A percentile compares a stretch with the other conserved stretches of the same genome.
Evolutionary conservation across 805 yeast species (phyloP).

Genomic region (Phaffomyces opuntiae): DNA sequence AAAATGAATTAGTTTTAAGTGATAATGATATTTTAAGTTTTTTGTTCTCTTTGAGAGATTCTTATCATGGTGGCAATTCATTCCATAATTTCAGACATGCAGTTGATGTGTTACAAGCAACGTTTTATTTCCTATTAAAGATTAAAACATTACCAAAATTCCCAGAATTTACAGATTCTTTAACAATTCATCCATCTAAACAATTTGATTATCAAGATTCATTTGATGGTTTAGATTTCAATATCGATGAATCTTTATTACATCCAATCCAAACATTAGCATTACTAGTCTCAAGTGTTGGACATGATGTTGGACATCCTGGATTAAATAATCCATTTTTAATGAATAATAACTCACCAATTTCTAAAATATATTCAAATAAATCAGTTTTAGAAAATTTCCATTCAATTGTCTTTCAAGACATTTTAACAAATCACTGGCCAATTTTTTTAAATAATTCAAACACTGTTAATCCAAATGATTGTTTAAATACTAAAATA

Average conservation of each 20-base stretch:
- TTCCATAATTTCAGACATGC: slow-evolving; percentile 97
- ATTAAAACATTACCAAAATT: slow-evolving; percentile 21
- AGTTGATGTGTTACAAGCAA: slow-evolving; percentile 89
- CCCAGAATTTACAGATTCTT: slow-evolving; percentile 13
- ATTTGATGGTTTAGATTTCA: not conserved
- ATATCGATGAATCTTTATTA: slow-evolving; percentile 11
- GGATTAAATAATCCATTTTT: slow-evolving; percentile 84
- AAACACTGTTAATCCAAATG: slow-evolving; percentile 4
- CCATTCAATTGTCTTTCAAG: slow-evolving; percentile 62
- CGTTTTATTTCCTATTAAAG: slow-evolving; percentile 50
- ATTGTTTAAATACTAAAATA: slow-evolving; percentile 19
- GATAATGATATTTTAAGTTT: slow-evolving; percentile 50
- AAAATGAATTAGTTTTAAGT: slow-evolving; percentile 10
- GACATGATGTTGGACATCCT: slow-evolving; percentile 96
- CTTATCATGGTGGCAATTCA: slow-evolving; percentile 79
- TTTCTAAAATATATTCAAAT: slow-evolving; percentile 54
- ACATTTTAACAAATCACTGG: slow-evolving; percentile 46
- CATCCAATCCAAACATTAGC: slow-evolving; percentile 44
- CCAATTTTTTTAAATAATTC: slow-evolving; percentile 28
- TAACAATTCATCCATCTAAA: slow-evolving; percentile 12
- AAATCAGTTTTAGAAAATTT: slow-evolving; percentile 74
- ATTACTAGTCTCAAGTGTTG: slow-evolving; percentile 73
- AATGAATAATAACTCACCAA: slow-evolving; percentile 49
- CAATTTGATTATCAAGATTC: not conserved
- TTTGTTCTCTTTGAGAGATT: slow-evolving; percentile 61